Evolutionary conservation across 352 stramenopile species (phyloP).

Genomic region (Pythium grandisporangium): DNA sequence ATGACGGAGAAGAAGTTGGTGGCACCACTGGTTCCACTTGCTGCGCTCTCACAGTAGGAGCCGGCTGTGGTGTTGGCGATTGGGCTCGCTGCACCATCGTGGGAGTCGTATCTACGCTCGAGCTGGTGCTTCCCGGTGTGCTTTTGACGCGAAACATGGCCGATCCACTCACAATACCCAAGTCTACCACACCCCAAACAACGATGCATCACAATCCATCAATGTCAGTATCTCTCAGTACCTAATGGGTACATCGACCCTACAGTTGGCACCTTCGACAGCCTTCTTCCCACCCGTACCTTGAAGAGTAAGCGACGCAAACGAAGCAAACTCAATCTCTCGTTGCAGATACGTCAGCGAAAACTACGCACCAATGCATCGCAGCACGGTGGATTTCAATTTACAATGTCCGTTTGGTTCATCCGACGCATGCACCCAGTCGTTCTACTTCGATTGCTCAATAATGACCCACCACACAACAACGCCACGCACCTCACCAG

Average conservation of each 20-base stretch:
- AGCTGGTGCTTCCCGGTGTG: constrained; percentile 7
- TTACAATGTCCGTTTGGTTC: no score
- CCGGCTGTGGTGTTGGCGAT: background rate
- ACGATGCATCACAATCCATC: no score
- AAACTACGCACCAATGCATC: constrained; percentile 28
- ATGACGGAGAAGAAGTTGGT: background rate
- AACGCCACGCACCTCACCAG: constrained; percentile 14
- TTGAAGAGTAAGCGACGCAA: constrained; percentile 56
- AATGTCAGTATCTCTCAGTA: no score
- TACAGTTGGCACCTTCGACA: no score
- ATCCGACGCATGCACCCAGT: no score
- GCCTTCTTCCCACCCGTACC: no score
- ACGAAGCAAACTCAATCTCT: constrained; percentile 41
- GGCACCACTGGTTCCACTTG: background rate
- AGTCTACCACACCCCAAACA: constrained; percentile 20
- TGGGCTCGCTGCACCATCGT: no score
- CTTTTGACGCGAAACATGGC: constrained; percentile 75
- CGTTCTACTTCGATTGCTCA: background rate
- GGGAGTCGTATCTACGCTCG: no score
- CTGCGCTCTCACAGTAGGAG: no score
- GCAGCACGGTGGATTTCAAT: no score
- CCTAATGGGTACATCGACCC: no score
- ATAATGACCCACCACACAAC: background rate
- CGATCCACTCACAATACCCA: constrained; percentile 74
- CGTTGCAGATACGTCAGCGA: constrained; percentile 71